Conservation (phyloP, 2,329 filamentous ascomycete species). For the Scleromitrula shiraiana region DNA sequence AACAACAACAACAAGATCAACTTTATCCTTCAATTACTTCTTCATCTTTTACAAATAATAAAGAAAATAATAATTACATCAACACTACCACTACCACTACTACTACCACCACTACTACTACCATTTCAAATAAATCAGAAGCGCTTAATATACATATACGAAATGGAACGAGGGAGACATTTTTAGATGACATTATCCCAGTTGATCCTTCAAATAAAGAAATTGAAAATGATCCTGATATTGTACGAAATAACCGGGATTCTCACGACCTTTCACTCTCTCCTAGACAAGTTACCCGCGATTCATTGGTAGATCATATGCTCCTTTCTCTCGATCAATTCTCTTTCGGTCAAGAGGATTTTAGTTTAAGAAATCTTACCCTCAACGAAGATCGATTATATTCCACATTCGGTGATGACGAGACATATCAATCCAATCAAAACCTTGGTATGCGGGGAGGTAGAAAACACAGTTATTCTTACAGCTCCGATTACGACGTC, state of each 20-base stretch:
- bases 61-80: constrained; percentile 20
- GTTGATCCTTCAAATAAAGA: constrained; percentile 23
- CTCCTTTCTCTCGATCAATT: constrained; percentile 86
- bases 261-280: constrained; percentile 76
- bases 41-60: too few relatives aligned
- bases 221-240: constrained; percentile 21
- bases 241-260: constrained; percentile 18
- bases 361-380: constrained; percentile 21
- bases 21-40: too few relatives aligned
- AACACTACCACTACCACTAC: too few relatives aligned
- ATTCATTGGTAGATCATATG: constrained; percentile 94
- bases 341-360: constrained; percentile 41
- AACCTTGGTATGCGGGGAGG: constrained; percentile 22
- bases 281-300: constrained; percentile 67
- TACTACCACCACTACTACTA: constrained; percentile 10
- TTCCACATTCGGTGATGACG: constrained; percentile 24
- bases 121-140: constrained; percentile 17
- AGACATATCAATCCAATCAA: constrained; percentile 21
- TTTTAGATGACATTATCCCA: constrained; percentile 31
- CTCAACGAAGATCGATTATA: constrained; percentile 26
- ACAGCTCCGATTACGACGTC: constrained; percentile 53
- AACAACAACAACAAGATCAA: constrained; percentile 8
- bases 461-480: constrained; percentile 42
- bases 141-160: constrained; percentile 23
- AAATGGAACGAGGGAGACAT: constrained; percentile 24